Evolutionary conservation across 352 stramenopile genomes (phyloP), one percentile per base, ranked within the genome.

Genomic region (Pythium coloratum): DNA sequence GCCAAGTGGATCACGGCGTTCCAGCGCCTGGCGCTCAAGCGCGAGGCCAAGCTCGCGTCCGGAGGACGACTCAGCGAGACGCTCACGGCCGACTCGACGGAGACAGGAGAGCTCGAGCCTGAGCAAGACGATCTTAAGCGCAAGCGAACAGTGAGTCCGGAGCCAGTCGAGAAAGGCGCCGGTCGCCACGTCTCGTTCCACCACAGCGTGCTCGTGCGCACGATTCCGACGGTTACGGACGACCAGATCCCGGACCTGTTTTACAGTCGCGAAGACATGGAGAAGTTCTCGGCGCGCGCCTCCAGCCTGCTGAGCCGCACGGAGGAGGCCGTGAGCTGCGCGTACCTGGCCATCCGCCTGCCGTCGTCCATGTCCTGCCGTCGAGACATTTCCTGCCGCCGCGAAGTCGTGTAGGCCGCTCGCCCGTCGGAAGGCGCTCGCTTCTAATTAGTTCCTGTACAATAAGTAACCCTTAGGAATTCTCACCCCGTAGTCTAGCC

Each of bases 1-100:
- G 78, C 80, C 8, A 70, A 77, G 30, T 91, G 82, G 82, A 72
- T 88, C 65, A 88, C 82, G 33, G 82, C 82, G 16, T 89, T 89
- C 62, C 78, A 91, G 42, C 80, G 82, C 1, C 67, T 91, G 42
- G 73, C 75, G 18, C 62, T 89, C 49, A 76, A 71, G 61, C 74
- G 66, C 24, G 82, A 86, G 6, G 70, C 70, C 49, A 72, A 75
- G 9, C 71, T 62, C 28, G 63, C 66, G 30, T 70, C 74, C 59
- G 78, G 44, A 28, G 62, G 62, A 3, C 73, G 65, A 0, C 53
- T 71, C 6, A 71, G 70, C 10, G 71, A 76, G 49, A 65, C 77
- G n/a, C 66, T 68, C 28, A 69, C 74, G 55, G 66, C 67, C 33
- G 75, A 75, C 50, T 65, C 62, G 55, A 55, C 55, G 10, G 73